A percentile compares a stretch with the other conserved stretches of the same genome.
Evolutionary conservation across 139 green algal species (phyloP).

Genomic region (Pleodorina starrii): DNA sequence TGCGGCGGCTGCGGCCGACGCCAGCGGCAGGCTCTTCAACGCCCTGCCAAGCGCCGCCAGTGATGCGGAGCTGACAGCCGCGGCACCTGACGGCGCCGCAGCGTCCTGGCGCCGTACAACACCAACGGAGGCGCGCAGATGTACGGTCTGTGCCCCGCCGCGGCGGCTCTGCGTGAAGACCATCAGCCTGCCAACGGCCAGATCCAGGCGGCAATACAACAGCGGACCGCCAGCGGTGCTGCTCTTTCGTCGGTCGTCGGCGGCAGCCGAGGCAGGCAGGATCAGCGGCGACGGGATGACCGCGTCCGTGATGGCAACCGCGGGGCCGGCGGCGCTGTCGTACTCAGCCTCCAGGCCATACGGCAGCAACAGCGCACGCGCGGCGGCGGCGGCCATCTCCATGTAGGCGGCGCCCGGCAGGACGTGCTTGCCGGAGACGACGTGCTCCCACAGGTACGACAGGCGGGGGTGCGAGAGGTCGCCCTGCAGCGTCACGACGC

Average conservation of each 20-base stretch:
- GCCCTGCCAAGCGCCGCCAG: background rate
- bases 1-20: background rate
- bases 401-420: conserved; percentile 65
- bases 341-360: background rate
- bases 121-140: conserved; percentile 5
- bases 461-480: conserved; percentile 45
- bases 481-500: conserved; percentile 34
- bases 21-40: background rate
- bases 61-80: background rate
- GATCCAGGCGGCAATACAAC: conserved; percentile 30
- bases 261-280: conserved; percentile 31
- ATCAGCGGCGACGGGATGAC: conserved; percentile 61
- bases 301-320: background rate
- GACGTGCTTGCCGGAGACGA: conserved; percentile 46
- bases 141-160: background rate
- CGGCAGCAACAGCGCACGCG: background rate
- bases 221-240: background rate
- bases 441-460: conserved; percentile 66
- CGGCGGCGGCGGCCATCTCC: conserved; percentile 68
- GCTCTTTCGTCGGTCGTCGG: no score
- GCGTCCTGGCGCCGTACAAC: background rate
- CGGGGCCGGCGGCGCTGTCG: background rate
- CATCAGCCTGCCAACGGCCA: background rate
- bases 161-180: background rate
- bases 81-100: background rate